These are phyloP conservation scores for Cichorium intybus DNA, from an alignment of 140 eudicot species.

Conservation along the genomic window DNA sequence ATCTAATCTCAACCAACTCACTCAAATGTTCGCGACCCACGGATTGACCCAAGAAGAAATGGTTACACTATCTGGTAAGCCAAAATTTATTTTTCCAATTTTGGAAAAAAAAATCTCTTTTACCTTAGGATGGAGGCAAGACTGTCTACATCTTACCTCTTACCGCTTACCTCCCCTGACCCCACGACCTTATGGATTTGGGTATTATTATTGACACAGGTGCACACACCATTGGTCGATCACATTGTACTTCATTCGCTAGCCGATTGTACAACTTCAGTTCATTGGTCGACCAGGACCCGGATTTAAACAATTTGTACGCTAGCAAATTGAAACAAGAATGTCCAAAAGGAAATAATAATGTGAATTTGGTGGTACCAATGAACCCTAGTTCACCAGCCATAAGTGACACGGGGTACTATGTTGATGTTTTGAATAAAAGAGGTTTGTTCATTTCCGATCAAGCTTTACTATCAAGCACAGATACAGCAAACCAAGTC, in stretches of 20 bases:
- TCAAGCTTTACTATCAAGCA: constrained; percentile 50
- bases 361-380: constrained; percentile 56
- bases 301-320: constrained; percentile 41
- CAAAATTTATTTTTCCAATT: neutral
- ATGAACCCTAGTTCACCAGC: constrained; percentile 68
- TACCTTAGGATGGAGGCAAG: neutral
- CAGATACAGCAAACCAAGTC: constrained; percentile 51
- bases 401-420: constrained; percentile 43
- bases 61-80: constrained; percentile 53
- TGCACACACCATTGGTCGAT: constrained; percentile 72
- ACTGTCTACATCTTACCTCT: neutral
- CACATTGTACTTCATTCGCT: constrained; percentile 67
- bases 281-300: constrained; percentile 42
- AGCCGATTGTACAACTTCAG: constrained; percentile 58
- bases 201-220: constrained; percentile 26
- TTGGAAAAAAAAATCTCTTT: neutral
- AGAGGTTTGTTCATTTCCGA: constrained; percentile 69
- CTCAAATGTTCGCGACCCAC: constrained; percentile 41
- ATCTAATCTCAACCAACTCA: constrained; percentile 45
- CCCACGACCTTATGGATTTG: neutral
- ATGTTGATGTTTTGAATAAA: constrained; percentile 40
- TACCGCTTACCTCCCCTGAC: neutral
- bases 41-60: constrained; percentile 65
- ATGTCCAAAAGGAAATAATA: constrained; percentile 47
- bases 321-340: constrained; percentile 50